Percentiles rank a stretch among this genome's conserved stretches.
Evolutionary conservation across 2,329 filamentous ascomycete species (phyloP).

Genomic region (Tolypocladium endophyticum): DNA sequence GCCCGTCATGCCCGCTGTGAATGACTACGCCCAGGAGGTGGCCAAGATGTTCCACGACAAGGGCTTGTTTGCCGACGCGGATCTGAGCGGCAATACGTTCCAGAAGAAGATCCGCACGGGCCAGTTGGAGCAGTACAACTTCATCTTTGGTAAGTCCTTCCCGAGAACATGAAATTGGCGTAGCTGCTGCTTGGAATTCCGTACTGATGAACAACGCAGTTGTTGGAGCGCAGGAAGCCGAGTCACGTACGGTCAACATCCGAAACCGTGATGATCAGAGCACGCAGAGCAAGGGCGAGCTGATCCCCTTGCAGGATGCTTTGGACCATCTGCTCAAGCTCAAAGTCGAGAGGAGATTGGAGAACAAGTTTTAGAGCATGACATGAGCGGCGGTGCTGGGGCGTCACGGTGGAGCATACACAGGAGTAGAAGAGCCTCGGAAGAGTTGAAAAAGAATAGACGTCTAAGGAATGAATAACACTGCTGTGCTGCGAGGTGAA

Average conservation of each 20-base stretch:
- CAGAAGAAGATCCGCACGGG: constrained; percentile 83
- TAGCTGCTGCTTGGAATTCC: background rate
- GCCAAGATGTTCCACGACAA: constrained; percentile 56
- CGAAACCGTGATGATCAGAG: constrained; percentile 53
- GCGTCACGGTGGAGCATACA: background rate
- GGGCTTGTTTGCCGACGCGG: constrained; percentile 55
- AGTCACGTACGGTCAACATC: constrained; percentile 50
- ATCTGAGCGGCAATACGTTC: constrained; percentile 60
- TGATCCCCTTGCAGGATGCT: constrained; percentile 45
- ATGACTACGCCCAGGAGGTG: constrained; percentile 68
- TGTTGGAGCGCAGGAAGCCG: constrained; percentile 51
- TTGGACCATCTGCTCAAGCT: constrained; percentile 43
- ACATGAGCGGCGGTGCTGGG: background rate
- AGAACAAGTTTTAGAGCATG: constrained; percentile 21
- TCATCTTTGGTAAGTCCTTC: constrained; percentile 54
- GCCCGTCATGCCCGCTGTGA: constrained; percentile 64
- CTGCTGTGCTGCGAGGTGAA: background rate
- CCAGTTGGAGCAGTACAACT: constrained; percentile 75
- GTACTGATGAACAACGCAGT: constrained; percentile 25
- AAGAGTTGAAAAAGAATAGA: background rate
- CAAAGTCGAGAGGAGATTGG: constrained; percentile 32
- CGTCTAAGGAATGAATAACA: background rate
- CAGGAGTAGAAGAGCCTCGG: background rate
- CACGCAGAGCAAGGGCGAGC: constrained; percentile 50
- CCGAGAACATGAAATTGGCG: background rate